Evolutionary conservation across 495 filamentous ascomycete genomes (phyloP).

Genomic region (Talaromyces thailandensis): DNA sequence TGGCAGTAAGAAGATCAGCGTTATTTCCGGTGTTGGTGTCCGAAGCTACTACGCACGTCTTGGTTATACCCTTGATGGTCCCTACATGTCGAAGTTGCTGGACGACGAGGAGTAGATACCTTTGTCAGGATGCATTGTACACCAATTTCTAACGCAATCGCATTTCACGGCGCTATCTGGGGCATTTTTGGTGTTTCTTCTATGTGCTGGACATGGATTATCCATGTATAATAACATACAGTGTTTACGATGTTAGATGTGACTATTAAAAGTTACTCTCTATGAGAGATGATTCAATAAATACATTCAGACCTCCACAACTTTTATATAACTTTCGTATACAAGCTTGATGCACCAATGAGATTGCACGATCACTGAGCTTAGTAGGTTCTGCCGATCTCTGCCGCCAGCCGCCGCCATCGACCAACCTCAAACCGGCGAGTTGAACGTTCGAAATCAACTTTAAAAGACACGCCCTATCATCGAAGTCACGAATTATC

Average conservation of each 20-base stretch:
- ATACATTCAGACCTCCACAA: not conserved
- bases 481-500: not conserved
- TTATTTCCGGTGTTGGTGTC: slow-evolving; percentile 93
- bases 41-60: slow-evolving; percentile 88
- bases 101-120: not conserved
- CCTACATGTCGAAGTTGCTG: slow-evolving; percentile 74
- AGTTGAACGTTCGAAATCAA: not conserved
- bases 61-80: slow-evolving; percentile 86
- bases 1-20: slow-evolving; percentile 83
- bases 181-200: not conserved
- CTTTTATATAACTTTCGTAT: not conserved
- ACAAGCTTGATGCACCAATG: not conserved
- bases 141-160: not conserved
- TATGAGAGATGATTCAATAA: not conserved
- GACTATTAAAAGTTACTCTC: not conserved
- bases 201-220: not conserved
- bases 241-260: not conserved
- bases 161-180: not conserved
- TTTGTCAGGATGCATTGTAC: not conserved
- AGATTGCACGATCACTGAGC: not conserved
- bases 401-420: not conserved
- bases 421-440: not conserved
- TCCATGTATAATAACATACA: not conserved
- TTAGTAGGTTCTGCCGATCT: not conserved
- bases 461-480: not conserved